A percentile compares a stretch with the other conserved stretches of the same genome.
Evolutionary conservation across 169 alveolate genomes (phyloP).

Genomic region (Plasmodium reichenowi): DNA sequence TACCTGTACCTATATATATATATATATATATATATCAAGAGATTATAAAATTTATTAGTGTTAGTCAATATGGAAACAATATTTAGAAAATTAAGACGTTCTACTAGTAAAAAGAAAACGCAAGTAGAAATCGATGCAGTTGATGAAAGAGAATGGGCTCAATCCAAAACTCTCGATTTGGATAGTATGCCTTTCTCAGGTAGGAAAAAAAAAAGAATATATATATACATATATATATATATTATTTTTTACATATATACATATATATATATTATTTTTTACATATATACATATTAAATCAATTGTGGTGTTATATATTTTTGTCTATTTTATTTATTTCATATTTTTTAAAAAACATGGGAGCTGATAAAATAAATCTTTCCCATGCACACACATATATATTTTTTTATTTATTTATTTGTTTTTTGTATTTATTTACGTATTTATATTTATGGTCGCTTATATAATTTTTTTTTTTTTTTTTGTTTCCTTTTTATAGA

Average conservation of each 20-base stretch:
- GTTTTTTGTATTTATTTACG: not conserved
- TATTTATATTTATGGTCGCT: not conserved
- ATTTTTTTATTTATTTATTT: not conserved
- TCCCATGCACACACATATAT: not conserved
- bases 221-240: constrained; percentile 4
- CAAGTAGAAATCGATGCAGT: constrained; percentile 38
- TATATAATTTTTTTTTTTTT: not conserved
- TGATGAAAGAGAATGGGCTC: constrained; percentile 73
- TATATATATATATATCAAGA: not conserved
- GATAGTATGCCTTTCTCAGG: constrained; percentile 20
- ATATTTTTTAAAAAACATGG: too few relatives aligned
- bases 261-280: not conserved
- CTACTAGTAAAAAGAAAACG: constrained; percentile 40
- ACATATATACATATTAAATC: not conserved
- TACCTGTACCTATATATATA: not conserved
- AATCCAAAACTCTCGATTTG: constrained; percentile 55
- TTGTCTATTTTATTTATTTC: not conserved
- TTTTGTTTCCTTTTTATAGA: constrained; percentile 20
- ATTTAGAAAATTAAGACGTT: constrained; percentile 56
- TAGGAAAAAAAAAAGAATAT: not conserved
- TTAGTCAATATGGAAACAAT: constrained; percentile 60
- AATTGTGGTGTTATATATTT: not conserved
- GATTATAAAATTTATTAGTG: not conserved
- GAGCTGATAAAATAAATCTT: not conserved
- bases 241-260: not conserved